These are phyloP conservation scores for Puccinia coronata DNA, from an alignment of 1,284 basidiomycete species.

Conservation along the genomic window DNA sequence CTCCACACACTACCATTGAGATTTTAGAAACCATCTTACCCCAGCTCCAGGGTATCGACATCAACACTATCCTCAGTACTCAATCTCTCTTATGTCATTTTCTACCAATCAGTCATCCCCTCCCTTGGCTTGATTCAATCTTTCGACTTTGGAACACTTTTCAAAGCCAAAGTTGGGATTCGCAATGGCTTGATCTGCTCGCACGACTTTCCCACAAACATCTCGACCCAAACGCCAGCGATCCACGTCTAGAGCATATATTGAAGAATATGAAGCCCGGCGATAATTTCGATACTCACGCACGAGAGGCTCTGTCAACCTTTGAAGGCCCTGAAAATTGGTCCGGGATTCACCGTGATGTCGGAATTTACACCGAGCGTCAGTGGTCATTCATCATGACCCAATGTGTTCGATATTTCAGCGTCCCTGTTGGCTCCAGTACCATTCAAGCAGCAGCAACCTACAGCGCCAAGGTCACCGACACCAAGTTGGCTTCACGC, in stretches of 20 bases:
- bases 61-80: conserved; percentile 73
- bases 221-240: conserved; percentile 66
- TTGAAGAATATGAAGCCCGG: conserved; percentile 51
- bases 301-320: conserved; percentile 60
- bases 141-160: conserved; percentile 85
- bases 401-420: conserved; percentile 83
- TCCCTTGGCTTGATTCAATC: conserved; percentile 71
- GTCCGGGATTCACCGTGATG: conserved; percentile 66
- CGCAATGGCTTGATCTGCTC: conserved; percentile 78
- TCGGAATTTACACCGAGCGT: conserved; percentile 82
- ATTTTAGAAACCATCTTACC: conserved; percentile 74
- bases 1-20: conserved; percentile 82
- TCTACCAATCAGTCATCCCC: conserved; percentile 69
- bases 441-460: conserved; percentile 67
- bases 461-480: conserved; percentile 60
- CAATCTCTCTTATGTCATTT: conserved; percentile 83
- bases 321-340: conserved; percentile 51
- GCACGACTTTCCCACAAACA: conserved; percentile 77
- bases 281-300: conserved; percentile 27
- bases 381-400: conserved; percentile 84
- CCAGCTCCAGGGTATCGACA: conserved; percentile 70
- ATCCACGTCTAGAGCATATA: conserved; percentile 63
- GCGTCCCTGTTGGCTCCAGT: conserved; percentile 55
- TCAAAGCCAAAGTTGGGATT: conserved; percentile 63
- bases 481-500: conserved; percentile 66